Percentiles rank a stretch among this genome's conserved stretches.
Conservation (phyloP, 257 asterid species). For the Solanum clarkiae region DNA sequence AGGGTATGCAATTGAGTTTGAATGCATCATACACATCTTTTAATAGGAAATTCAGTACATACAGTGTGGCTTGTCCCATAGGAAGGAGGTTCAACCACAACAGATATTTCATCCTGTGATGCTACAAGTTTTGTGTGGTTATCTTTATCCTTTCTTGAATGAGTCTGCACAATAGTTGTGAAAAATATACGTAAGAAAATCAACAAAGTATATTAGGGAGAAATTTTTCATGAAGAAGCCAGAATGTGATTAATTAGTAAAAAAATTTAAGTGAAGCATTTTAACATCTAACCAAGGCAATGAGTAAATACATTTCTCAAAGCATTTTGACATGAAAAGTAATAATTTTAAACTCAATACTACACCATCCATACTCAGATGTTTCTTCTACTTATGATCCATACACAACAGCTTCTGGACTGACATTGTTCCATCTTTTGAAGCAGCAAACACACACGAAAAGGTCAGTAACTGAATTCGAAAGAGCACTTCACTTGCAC, state of each 20-base stretch:
- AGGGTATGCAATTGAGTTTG: not conserved
- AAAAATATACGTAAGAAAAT: constrained; percentile 6
- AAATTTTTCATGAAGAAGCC: not conserved
- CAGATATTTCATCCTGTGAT: constrained; percentile 31
- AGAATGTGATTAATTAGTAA: not conserved
- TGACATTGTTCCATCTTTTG: not conserved
- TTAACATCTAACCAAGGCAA: not conserved
- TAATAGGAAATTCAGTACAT: constrained; percentile 7
- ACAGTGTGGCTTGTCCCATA: constrained; percentile 75
- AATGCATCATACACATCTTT: not conserved
- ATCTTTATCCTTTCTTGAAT: constrained; percentile 55
- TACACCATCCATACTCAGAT: not conserved
- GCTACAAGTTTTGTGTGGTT: constrained; percentile 14
- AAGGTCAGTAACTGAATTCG: not conserved
- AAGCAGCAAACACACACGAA: not conserved
- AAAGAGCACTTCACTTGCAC: not conserved
- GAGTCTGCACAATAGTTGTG: constrained; percentile 47
- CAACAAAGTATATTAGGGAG: not conserved
- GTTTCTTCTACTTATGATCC: not conserved
- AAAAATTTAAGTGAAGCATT: not conserved
- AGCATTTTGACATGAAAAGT: not conserved
- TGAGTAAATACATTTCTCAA: not conserved
- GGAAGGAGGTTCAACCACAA: constrained; percentile 64
- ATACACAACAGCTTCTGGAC: not conserved
- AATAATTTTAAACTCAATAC: not conserved